phyloP scores from a whole-genome alignment of 495 filamentous ascomycete species.

The Lasiosphaeria ovina region DNA sequence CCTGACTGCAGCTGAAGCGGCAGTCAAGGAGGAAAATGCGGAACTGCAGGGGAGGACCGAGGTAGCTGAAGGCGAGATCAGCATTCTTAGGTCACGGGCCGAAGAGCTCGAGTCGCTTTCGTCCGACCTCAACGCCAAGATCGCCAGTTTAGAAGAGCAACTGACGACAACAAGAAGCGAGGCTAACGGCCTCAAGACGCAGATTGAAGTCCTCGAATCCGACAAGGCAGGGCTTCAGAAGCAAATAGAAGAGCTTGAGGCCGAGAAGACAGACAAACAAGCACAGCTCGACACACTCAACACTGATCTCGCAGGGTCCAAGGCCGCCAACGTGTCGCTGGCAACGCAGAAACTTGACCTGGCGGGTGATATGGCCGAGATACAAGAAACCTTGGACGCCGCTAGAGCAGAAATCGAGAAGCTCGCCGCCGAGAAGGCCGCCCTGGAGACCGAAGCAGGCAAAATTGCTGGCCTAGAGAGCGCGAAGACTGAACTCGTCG shows the following conservation, averaged over 20 bases:
- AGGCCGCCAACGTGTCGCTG: constrained; percentile 33
- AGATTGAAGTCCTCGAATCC: constrained; percentile 35
- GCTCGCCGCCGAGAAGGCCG: constrained; percentile 33
- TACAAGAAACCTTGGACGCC: constrained; percentile 22
- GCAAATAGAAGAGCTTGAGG: constrained; percentile 28
- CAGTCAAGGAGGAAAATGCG: constrained; percentile 35
- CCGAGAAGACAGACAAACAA: constrained; percentile 20
- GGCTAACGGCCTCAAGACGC: constrained; percentile 18
- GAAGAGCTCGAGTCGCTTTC: constrained; percentile 23
- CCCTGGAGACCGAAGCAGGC: constrained; percentile 31
- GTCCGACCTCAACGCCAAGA: constrained; percentile 23
- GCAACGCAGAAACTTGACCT: constrained; percentile 31
- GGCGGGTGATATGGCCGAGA: constrained; percentile 21
- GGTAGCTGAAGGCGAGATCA: constrained; percentile 24
- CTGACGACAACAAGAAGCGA: constrained; percentile 21
- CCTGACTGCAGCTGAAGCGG: constrained; percentile 25
- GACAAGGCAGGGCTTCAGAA: constrained; percentile 36
- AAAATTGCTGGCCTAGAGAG: constrained; percentile 19
- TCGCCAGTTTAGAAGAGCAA: constrained; percentile 22
- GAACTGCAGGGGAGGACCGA: constrained; percentile 29
- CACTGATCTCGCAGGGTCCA: constrained; percentile 31
- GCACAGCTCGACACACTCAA: constrained; percentile 27
- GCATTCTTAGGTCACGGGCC: constrained; percentile 22
- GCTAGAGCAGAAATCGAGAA: constrained; percentile 25
- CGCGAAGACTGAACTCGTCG: constrained; percentile 25